Percentiles rank a stretch among this genome's conserved stretches.
Evolutionary conservation across 495 filamentous ascomycete genomes (phyloP).

Genomic region (Barbatosphaeria neglecta): DNA sequence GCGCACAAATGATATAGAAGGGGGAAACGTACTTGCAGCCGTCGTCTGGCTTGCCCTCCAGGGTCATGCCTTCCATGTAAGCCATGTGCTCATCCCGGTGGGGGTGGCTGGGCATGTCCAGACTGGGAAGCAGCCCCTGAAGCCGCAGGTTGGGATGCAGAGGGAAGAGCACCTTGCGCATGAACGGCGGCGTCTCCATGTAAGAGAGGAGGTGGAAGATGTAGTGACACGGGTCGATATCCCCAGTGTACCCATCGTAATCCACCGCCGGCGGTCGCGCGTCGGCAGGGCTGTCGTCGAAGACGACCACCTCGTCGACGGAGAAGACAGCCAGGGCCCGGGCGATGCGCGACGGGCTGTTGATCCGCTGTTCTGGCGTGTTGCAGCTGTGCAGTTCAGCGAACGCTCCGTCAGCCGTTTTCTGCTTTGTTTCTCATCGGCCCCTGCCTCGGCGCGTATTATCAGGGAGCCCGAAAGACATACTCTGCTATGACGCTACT

Average conservation of each 20-base stretch:
- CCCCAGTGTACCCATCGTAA: constrained; percentile 47
- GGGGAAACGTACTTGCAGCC: constrained; percentile 20
- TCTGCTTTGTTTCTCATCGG: background rate
- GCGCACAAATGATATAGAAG: no score
- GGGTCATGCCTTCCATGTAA: constrained; percentile 60
- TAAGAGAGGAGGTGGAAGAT: constrained; percentile 61
- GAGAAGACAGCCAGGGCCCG: constrained; percentile 64
- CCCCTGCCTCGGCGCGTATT: background rate
- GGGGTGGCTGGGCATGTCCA: constrained; percentile 70
- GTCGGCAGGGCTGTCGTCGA: constrained; percentile 44
- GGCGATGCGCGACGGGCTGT: constrained; percentile 54
- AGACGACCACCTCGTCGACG: constrained; percentile 68
- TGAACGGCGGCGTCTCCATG: constrained; percentile 64
- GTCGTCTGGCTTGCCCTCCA: constrained; percentile 18
- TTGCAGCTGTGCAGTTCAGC: constrained; percentile 24
- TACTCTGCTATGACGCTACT: constrained; percentile 39
- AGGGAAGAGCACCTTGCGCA: constrained; percentile 55
- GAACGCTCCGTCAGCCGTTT: no score
- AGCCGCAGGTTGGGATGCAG: constrained; percentile 56
- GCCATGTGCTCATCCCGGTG: constrained; percentile 52
- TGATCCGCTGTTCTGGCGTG: constrained; percentile 53
- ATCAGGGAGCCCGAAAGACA: constrained; percentile 1
- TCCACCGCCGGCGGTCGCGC: constrained; percentile 28
- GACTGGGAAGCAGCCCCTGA: constrained; percentile 53
- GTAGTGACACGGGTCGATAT: constrained; percentile 55